phyloP scores from a whole-genome alignment of 2,329 filamentous ascomycete genomes.

The Aspergillus luchuensis region DNA sequence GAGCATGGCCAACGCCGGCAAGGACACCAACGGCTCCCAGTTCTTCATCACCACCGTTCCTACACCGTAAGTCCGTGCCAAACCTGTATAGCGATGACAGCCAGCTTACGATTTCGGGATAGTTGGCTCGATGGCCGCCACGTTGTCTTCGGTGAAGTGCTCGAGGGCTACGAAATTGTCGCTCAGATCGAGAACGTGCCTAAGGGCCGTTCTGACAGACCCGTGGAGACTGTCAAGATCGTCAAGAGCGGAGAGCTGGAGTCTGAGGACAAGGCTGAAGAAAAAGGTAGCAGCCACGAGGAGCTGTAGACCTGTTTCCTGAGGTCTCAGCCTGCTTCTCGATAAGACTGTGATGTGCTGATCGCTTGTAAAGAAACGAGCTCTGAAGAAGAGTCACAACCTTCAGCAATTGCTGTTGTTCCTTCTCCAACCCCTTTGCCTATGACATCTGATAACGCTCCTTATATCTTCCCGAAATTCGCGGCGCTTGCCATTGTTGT shows the following conservation, averaged over 20 bases:
- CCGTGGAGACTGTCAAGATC: constrained; percentile 62
- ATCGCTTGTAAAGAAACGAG: constrained; percentile 33
- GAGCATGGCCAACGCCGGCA: constrained; percentile 67
- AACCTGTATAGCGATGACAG: not conserved
- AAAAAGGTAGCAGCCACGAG: constrained; percentile 67
- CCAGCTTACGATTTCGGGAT: constrained; percentile 10
- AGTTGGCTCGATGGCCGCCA: constrained; percentile 65
- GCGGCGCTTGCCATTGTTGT: constrained; percentile 23
- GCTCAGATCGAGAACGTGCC: constrained; percentile 65
- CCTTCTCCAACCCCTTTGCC: constrained; percentile 11
- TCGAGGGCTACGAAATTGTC: constrained; percentile 61
- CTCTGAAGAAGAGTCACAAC: constrained; percentile 17
- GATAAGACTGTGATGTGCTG: constrained; percentile 33
- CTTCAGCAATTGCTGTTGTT: constrained; percentile 9
- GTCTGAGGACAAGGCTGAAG: constrained; percentile 30
- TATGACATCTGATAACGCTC: constrained; percentile 13
- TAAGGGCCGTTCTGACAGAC: constrained; percentile 61
- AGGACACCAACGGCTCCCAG: constrained; percentile 66
- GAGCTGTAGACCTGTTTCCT: constrained; percentile 58
- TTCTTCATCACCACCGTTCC: constrained; percentile 68
- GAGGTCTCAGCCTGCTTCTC: constrained; percentile 29
- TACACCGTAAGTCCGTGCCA: constrained; percentile 47
- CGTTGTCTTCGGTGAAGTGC: constrained; percentile 70
- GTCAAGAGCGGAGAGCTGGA: constrained; percentile 67
- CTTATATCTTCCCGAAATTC: constrained; percentile 18